These are phyloP conservation scores for Trypanosoma caninum DNA, from an alignment of 208 protist genomes.

Conservation along the genomic window DNA sequence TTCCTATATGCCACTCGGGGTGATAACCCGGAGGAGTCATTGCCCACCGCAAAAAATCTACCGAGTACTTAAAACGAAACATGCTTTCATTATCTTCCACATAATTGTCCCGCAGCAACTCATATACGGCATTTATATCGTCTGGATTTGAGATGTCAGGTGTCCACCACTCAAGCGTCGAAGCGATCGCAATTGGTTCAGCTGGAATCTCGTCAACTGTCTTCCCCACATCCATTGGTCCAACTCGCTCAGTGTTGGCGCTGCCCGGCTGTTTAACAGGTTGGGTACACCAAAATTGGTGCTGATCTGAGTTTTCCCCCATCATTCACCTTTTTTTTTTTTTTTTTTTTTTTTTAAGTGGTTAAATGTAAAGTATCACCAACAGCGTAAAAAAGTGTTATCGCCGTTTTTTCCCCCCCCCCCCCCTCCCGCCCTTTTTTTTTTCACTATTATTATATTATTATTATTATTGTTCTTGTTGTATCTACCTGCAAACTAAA, in stretches of 20 bases:
- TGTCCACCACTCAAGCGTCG: constrained; percentile 94
- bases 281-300: constrained; percentile 87
- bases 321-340: not conserved
- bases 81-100: constrained; percentile 99
- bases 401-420: too few species aligned
- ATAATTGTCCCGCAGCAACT: constrained; percentile 98
- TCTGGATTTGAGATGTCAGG: constrained; percentile 80
- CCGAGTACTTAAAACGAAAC: constrained; percentile 99
- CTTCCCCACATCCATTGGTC: constrained; percentile 62
- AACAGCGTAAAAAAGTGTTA: too few species aligned
- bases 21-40: constrained; percentile 94
- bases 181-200: constrained; percentile 91
- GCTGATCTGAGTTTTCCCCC: constrained; percentile 6
- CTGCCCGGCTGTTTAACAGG: constrained; percentile 62
- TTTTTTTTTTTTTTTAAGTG: not conserved
- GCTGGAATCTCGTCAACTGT: constrained; percentile 83
- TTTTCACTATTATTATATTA: too few species aligned
- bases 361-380: too few species aligned
- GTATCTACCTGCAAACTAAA: too few species aligned
- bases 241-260: constrained; percentile 24
- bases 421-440: too few species aligned
- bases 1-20: constrained; percentile 95
- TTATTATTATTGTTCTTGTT: too few species aligned
- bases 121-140: constrained; percentile 87
- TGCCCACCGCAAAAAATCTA: constrained; percentile 97